phyloP scores from a whole-genome alignment of 345 rosid genomes.

The Salix koriyanagi region DNA sequence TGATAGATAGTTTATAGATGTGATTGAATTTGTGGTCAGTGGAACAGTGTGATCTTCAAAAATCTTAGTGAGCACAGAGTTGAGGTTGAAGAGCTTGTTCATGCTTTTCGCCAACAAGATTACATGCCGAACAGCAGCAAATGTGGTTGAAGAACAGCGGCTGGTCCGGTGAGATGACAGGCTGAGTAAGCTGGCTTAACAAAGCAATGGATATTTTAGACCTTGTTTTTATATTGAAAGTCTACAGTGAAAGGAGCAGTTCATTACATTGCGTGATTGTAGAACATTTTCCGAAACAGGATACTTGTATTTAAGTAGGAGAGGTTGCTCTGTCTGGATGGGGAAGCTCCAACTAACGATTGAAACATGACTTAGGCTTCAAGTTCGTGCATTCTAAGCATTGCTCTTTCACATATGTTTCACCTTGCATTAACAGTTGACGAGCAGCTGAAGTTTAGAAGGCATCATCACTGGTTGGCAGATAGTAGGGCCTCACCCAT shows the following conservation, averaged over 20 bases:
- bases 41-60: background rate
- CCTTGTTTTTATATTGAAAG: too few relatives aligned
- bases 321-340: conserved; percentile 28
- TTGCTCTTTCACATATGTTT: background rate
- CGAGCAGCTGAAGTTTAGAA: background rate
- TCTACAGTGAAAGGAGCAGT: background rate
- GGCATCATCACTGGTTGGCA: background rate
- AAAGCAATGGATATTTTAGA: background rate
- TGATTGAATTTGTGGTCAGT: background rate
- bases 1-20: background rate
- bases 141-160: background rate
- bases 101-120: background rate
- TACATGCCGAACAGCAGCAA: background rate
- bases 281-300: background rate
- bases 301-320: conserved; percentile 11
- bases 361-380: conserved; percentile 26
- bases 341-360: conserved; percentile 49
- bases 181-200: background rate
- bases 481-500: background rate
- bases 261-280: background rate
- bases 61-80: background rate
- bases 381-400: conserved; percentile 43
- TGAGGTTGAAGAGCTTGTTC: background rate
- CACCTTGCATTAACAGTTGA: conserved; percentile 1
- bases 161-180: background rate